Base-by-base conservation (phyloP, 495 filamentous ascomycete genomes). In the Talaromyces stipitatus region DNA sequence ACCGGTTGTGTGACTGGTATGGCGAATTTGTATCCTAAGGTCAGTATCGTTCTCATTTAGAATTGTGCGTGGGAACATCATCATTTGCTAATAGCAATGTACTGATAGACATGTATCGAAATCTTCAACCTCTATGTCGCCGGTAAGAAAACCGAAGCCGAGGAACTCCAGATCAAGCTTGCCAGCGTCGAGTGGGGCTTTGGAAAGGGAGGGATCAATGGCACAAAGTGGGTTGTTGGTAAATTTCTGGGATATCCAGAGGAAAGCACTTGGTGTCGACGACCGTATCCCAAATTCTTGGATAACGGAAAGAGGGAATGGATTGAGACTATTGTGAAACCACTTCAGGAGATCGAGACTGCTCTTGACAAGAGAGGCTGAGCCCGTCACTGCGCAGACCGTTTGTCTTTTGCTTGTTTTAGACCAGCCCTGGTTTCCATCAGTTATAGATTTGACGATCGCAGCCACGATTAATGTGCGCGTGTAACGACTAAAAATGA, bases 181-280 rank as follows among this genome's bases (percentile, higher is more conserved):
- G 83, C 86, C 14, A 69, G 80, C 46, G 88, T 84, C 32, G 88
- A 91, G 73, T 90, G 88, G 88, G 82, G 80, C 11, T 84, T 82
- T 28, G 89, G 88, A 61, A 80, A 88, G 59, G 81, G 84, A 55
- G 88, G 86, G 29, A 84, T 91, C 55, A 79, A 88, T 22, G 86
- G 85, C 43, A 85, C 85, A 64, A 91, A 91, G 76, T 78, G 79
- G 55, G 84, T 80, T 7, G 63, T 91, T 62, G 71, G 86, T 62
- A 71, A 74, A 28, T 79, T 77, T 63, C 79, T 81, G 60, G 83
- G 82, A 45, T 90, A 90, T 20, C 24, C 50, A 52, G 27, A 52
- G 27, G 50, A 52, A 12, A 52, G 50, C 27, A 52, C 50, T 16
- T 52, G 50, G 50, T 52, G 50, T 27, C 28, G 50, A 33, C 26